Evolutionary conservation across 352 stramenopile genomes (phyloP), one percentile per base, ranked within the genome.

Genomic region (Phytopythium mirpurense): DNA sequence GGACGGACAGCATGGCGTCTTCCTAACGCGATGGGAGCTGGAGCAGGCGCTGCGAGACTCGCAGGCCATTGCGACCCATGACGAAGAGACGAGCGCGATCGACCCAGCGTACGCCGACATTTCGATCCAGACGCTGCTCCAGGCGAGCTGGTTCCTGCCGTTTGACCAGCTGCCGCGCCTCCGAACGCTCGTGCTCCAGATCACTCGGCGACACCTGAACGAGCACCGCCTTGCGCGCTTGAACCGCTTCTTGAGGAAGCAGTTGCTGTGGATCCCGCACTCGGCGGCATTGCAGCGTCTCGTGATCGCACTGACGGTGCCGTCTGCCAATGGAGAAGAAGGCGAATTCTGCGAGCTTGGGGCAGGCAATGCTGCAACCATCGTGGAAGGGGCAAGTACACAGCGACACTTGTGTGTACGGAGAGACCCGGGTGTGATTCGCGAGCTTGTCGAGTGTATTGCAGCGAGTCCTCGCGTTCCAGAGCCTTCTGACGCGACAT

Each of bases 131-230:
- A 69, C 50, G 19, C 63, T 78, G 15, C 55, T 87, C 1, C 62
- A 74, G 54, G 68, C 74, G 14, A 86, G 71, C 32, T 87, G 78
- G 78, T 83, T 87, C 48, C 40, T 87, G n/a, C 75, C 75, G 11
- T 83, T 89, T 16, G 71, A 82, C 18, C 56, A 84, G 14, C 54
- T 85, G 14, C 34, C 61, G 14, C 52, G 69, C 6, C 51, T 86
- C 10, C 65, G 75, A 19, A 73, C 36, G 41, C 57, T 83, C 19
- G 60, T 87, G 5, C 70, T 83, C 37, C 74, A 84, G 51, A 74
- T 85, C 34, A 83, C 69, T 1, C 71, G 71, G 16, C 68, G 66
- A 19, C 75, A 86, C 40, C 27, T 87, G 53, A 76, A 71, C 47
- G 75, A 87, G 29, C 55, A 71, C 1, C 74, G 79, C 35, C 47